Percentiles rank a stretch among this genome's conserved stretches.
These are phyloP conservation scores for Flaveria linearis DNA, from an alignment of 129 eudicot species.

Conservation along the genomic window DNA sequence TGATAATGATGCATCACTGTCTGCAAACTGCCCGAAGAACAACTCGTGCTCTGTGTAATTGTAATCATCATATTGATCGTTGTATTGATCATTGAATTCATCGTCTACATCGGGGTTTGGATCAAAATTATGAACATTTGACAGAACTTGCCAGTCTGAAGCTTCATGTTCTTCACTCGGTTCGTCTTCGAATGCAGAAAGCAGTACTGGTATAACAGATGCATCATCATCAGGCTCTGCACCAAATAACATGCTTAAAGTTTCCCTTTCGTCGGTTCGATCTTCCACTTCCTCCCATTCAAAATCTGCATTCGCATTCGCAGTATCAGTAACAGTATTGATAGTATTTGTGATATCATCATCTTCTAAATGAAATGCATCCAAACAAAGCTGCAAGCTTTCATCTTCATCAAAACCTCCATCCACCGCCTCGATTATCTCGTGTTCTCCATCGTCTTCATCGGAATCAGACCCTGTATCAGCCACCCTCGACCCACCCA, in stretches of 20 bases:
- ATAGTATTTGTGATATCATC: neutral
- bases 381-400: conserved; percentile 50
- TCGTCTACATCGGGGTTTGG: conserved; percentile 35
- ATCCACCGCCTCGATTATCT: conserved; percentile 6
- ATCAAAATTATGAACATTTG: conserved; percentile 43
- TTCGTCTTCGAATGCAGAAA: conserved; percentile 13
- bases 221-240: conserved; percentile 48
- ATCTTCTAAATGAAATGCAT: conserved; percentile 49
- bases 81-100: conserved; percentile 27
- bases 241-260: conserved; percentile 43
- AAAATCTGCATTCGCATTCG: conserved; percentile 40
- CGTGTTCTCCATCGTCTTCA: conserved; percentile 15
- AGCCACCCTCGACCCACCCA: neutral
- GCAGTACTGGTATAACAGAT: conserved; percentile 31
- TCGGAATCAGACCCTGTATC: conserved; percentile 38
- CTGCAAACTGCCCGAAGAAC: conserved; percentile 65
- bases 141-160: conserved; percentile 56
- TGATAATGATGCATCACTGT: conserved; percentile 33
- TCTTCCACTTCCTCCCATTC: conserved; percentile 75
- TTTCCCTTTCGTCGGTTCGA: conserved; percentile 48
- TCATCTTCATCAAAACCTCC: conserved; percentile 30
- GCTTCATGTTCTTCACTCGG: conserved; percentile 25
- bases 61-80: conserved; percentile 37
- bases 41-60: conserved; percentile 48
- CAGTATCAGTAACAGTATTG: too few relatives aligned